phyloP scores from a whole-genome alignment of 2,329 filamentous ascomycete species.

The Penicillium paneum region DNA sequence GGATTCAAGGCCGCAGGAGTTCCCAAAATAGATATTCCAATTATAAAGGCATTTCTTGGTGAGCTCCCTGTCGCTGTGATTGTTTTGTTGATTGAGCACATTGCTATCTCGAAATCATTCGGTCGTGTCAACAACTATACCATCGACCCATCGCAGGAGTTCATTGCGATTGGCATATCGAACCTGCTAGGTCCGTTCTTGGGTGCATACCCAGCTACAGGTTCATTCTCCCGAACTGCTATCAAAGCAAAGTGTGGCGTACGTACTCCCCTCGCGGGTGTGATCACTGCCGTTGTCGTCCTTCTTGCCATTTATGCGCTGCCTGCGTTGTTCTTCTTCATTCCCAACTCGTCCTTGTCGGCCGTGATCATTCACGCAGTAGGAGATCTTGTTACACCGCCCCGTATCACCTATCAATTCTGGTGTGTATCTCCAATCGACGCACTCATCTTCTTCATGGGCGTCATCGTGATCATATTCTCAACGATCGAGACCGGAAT shows the following conservation, averaged over 20 bases:
- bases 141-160: constrained; percentile 88
- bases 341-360: constrained; percentile 71
- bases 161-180: constrained; percentile 87
- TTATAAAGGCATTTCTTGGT: constrained; percentile 65
- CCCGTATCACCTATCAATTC: constrained; percentile 84
- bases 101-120: constrained; percentile 92
- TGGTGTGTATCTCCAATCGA: constrained; percentile 87
- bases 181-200: constrained; percentile 86
- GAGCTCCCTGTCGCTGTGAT: constrained; percentile 80
- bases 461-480: constrained; percentile 83
- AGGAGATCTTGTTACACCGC: constrained; percentile 80
- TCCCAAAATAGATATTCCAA: constrained; percentile 61
- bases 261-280: constrained; percentile 79
- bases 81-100: constrained; percentile 87
- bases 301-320: constrained; percentile 82
- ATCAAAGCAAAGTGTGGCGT: constrained; percentile 95
- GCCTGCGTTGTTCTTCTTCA: constrained; percentile 84
- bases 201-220: constrained; percentile 82
- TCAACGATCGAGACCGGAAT: constrained; percentile 85
- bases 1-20: constrained; percentile 75
- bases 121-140: constrained; percentile 89
- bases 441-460: constrained; percentile 82
- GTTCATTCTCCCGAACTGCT: constrained; percentile 88
- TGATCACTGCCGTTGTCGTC: constrained; percentile 79
- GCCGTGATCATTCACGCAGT: constrained; percentile 94